Evolutionary conservation across 140 eudicot species (phyloP).

Genomic region (Bidens hawaiensis): DNA sequence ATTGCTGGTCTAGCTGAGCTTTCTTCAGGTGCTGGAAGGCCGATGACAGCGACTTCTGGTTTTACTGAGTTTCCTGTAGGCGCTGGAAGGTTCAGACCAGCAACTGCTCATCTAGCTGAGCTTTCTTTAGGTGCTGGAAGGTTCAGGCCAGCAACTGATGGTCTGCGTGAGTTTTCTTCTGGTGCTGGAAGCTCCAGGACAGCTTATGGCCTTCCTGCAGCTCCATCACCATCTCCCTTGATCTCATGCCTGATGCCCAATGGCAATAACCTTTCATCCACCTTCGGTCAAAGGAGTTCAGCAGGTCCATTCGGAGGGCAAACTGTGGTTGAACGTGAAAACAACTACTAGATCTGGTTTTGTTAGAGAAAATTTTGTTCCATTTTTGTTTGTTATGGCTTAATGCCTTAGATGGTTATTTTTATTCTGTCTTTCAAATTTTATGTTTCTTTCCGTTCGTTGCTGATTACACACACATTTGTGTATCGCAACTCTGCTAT

Average conservation of each 20-base stretch:
- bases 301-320: background rate
- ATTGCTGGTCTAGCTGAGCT: too few relatives aligned
- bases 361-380: background rate
- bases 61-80: too few relatives aligned
- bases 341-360: background rate
- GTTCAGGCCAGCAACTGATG: background rate
- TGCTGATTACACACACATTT: too few relatives aligned
- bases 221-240: background rate
- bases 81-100: too few relatives aligned
- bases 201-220: background rate
- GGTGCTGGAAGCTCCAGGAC: too few relatives aligned
- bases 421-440: background rate
- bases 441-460: too few relatives aligned
- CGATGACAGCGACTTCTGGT: too few relatives aligned
- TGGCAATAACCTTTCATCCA: background rate
- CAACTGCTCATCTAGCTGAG: too few relatives aligned
- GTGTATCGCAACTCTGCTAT: too few relatives aligned
- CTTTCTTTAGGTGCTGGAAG: background rate
- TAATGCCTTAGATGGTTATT: background rate
- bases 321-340: too few relatives aligned
- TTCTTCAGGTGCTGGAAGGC: too few relatives aligned
- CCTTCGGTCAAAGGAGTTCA: background rate
- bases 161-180: too few relatives aligned
- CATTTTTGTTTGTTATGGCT: background rate
- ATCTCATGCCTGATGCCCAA: background rate